Base-by-base conservation (phyloP, 129 eudicot genomes). In the Chrysanthemum makinoi region DNA sequence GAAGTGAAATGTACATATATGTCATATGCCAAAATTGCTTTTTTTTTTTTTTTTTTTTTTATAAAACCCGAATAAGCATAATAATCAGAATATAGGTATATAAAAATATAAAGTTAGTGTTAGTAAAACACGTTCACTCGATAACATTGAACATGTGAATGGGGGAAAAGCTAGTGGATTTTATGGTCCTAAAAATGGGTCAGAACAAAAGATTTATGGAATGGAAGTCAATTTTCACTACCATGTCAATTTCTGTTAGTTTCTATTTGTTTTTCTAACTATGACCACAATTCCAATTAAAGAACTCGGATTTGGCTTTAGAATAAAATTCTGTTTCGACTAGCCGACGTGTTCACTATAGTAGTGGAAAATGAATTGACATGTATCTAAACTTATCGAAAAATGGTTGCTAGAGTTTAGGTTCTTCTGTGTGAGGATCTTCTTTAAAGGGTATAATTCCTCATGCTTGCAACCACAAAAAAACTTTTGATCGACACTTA, bases 201-300 rank as follows among this genome's bases (percentile, higher is more conserved):
- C 26, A 14, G 17, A 28, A 62, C 47, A 6, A 58, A 58, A 20
- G 14, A 26, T 14, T 20, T 58, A 30, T 58, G 63, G 62, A 16
- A 17, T 47, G 55, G 58, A 66, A 48, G 65, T 58, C 74, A 70
- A 70, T 70, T 70, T 55, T 54, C 74, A 69, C 52, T 3, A 39
- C 10, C 30, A 7, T 43, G 52, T 64, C 69, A 18, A 39, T 10
- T n/a, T n/a, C 18, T 30, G 35, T 62, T 30, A 1, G 7, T 62
- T 62, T 15, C 4, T 19, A 19, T 13, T 9, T 13, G 17, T 26
- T 18, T 52, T 52, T 52, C 17, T 14, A 52, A 12, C 16, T 16
- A n/a, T 26, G 26, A 62, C 18, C n/a, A 62, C 66, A 62, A 30
- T 28, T 10, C 14, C 2, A 61, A 28, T 2, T 6, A 61, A 1